phyloP scores from a whole-genome alignment of 805 yeast genomes.

The Lipomyces sp. region DNA sequence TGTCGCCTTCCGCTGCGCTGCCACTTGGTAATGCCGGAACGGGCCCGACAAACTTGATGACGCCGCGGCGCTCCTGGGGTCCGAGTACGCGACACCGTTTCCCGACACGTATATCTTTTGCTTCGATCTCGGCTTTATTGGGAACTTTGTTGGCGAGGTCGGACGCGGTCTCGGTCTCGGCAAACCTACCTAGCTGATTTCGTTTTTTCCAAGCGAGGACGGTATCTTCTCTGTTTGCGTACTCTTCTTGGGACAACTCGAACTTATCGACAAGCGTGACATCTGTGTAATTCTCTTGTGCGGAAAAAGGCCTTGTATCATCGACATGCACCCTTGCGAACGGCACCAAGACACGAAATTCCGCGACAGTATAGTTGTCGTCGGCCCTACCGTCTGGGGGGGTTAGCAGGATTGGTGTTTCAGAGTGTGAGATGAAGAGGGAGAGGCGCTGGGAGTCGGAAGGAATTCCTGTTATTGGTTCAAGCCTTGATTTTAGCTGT shows the following conservation, averaged over 20 bases:
- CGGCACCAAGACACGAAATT: conserved; percentile 24
- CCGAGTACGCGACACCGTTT: conserved; percentile 52
- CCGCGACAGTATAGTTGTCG: conserved; percentile 16
- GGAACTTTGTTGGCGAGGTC: conserved; percentile 9
- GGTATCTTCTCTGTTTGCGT: conserved; percentile 62
- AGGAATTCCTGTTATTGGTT: conserved; percentile 74
- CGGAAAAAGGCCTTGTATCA: conserved; percentile 45
- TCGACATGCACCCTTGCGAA: conserved; percentile 45
- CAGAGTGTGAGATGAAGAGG: conserved; percentile 26
- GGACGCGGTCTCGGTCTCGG: conserved; percentile 48
- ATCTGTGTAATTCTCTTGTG: conserved; percentile 44
- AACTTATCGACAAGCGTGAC: conserved; percentile 49
- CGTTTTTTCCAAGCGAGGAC: conserved; percentile 78
- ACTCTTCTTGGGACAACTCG: conserved; percentile 63
- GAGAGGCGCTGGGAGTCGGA: conserved; percentile 55
- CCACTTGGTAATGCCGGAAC: conserved; percentile 59
- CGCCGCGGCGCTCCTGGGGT: conserved; percentile 65
- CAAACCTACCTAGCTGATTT: conserved; percentile 72
- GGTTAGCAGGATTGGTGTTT: conserved; percentile 16
- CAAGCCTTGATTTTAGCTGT: conserved; percentile 60
- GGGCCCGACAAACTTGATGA: conserved; percentile 70
- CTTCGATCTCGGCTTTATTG: conserved; percentile 4
- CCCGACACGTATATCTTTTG: conserved; percentile 51
- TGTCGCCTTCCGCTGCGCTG: conserved; percentile 39
- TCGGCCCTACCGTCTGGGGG: conserved; percentile 19